Percentiles rank a stretch among this genome's conserved stretches.
Conservation (phyloP, 805 yeast genomes). For the Sporopachydermia lactativora region DNA sequence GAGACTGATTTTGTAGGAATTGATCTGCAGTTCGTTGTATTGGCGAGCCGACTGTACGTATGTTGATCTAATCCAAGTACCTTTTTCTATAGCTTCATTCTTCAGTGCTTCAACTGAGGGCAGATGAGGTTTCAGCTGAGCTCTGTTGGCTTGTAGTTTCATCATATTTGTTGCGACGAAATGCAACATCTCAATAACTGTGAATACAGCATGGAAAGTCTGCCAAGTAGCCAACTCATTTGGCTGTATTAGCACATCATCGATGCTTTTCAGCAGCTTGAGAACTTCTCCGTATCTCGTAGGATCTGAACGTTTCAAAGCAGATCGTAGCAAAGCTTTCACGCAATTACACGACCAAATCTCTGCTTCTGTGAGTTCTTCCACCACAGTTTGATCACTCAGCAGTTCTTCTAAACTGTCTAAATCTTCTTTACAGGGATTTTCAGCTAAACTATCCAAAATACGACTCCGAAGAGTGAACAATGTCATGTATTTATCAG, state of each 20-base stretch:
- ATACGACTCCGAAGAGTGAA: constrained; percentile 27
- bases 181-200: constrained; percentile 15
- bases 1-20: background rate
- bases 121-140: constrained; percentile 7
- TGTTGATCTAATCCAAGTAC: background rate
- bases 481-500: constrained; percentile 21
- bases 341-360: constrained; percentile 19
- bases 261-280: no score
- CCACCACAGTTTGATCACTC: no score
- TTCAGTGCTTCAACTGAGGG: background rate
- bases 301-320: no score
- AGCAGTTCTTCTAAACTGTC: constrained; percentile 7
- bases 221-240: constrained; percentile 15
- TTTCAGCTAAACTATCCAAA: constrained; percentile 17
- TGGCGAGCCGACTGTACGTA: background rate
- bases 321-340: constrained; percentile 8
- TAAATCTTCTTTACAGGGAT: constrained; percentile 14
- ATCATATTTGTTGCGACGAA: constrained; percentile 7
- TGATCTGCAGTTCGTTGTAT: background rate
- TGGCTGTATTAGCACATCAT: no score
- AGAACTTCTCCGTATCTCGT: no score
- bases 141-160: constrained; percentile 7
- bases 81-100: background rate
- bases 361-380: constrained; percentile 23
- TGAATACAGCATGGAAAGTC: constrained; percentile 14